Conservation (phyloP, 2,329 filamentous ascomycete species). For the Cryphonectria nitschkei region DNA sequence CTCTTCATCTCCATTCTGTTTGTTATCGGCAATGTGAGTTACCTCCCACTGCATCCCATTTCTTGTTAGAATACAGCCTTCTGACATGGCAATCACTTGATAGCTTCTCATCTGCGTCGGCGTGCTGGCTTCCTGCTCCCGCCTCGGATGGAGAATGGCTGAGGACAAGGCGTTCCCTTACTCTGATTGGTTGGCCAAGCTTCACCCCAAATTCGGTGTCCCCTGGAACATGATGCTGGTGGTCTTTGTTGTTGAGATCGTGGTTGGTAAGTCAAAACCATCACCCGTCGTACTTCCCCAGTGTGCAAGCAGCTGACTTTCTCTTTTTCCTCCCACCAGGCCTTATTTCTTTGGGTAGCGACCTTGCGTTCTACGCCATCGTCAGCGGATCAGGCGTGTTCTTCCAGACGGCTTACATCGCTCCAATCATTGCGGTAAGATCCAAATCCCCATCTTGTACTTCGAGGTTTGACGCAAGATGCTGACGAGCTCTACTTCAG, state of each 20-base stretch:
- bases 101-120: constrained; percentile 13
- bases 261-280: neutral
- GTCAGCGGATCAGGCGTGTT: constrained; percentile 12
- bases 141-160: constrained; percentile 10
- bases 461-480: neutral
- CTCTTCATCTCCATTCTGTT: constrained; percentile 9
- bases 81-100: neutral
- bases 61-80: too few relatives aligned
- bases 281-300: neutral
- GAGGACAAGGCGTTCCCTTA: constrained; percentile 13
- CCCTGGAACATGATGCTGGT: constrained; percentile 16
- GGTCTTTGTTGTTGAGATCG: constrained; percentile 4
- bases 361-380: constrained; percentile 13
- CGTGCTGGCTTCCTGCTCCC: constrained; percentile 10
- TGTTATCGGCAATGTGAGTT: constrained; percentile 8
- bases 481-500: neutral
- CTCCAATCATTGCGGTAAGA: constrained; percentile 9
- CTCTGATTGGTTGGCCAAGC: constrained; percentile 8
- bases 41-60: too few relatives aligned
- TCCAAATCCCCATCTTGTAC: neutral
- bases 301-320: neutral
- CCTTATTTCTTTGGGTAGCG: constrained; percentile 9
- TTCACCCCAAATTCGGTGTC: neutral
- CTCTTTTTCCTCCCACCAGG: neutral
- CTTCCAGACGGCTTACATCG: constrained; percentile 11